Base-by-base conservation (phyloP, 257 asterid genomes). In the Echites panduratus region DNA sequence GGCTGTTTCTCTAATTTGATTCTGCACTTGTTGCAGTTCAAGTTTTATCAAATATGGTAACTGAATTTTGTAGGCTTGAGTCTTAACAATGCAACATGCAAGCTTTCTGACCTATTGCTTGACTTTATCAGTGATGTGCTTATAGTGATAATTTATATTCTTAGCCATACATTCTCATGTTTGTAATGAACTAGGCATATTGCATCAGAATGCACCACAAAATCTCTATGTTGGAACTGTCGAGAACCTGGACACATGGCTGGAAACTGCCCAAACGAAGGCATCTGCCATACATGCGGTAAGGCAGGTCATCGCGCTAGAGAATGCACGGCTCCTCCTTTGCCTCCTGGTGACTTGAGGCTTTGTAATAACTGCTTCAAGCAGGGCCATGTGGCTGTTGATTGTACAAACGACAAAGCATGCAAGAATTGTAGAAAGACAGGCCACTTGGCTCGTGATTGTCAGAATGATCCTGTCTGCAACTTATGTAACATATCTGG, bases 201-300 rank as follows among this genome's bases (percentile, higher is more conserved):
- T 76, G 85, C 85, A 68, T 79, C 85, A 1, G 88, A 84, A 71
- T 84, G 87, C 68, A 79, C 69, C 66, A 79, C 85, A n/a, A 84
- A 84, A 79, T 67, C 84, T 43, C 78, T 83, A 7, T 83, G 85
- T 74, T 80, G 87, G 85, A 83, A 83, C 74, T 83, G 87, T 54
- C 83, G 85, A 52, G 87, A 83, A 66, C 93, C 90, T 19, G 93
- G 93, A 27, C 90, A 87, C 80, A 84, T 82, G 79, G 92, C 92
- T 24, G 82, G 85, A 66, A 82, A 79, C 73, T 87, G 92, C 75
- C 83, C 88, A 22, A 87, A 85, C 77, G 88, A 77, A 74, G 87
- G 89, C 26, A 75, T 85, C 74, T 87, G 92, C 79, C 87, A 87
- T 76, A 87, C 87, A 43, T 87, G 92, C 74, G 89, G 87, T 53